Evolutionary conservation across 2,329 filamentous ascomycete genomes (phyloP).

Genomic region (Aureobasidium namibiae): DNA sequence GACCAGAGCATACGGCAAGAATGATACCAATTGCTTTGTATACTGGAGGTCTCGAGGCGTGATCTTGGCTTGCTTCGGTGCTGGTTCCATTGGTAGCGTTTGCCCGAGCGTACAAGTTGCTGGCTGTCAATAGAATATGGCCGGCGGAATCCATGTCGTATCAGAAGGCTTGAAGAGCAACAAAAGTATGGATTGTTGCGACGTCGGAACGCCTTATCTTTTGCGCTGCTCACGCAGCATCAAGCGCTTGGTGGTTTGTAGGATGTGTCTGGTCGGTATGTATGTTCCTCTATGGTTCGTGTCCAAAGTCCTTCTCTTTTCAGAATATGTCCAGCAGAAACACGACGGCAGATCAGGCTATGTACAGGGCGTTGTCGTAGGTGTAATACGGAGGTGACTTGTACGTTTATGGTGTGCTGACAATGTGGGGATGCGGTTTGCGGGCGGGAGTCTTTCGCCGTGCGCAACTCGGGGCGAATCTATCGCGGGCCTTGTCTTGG

Average conservation of each 20-base stretch:
- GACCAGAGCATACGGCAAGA: slow-evolving; percentile 75
- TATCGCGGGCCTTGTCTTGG: not conserved
- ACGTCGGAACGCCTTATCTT: slow-evolving; percentile 1
- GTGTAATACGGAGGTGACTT: not conserved
- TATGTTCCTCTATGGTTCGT: not conserved
- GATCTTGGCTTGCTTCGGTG: slow-evolving; percentile 17
- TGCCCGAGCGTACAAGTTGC: slow-evolving; percentile 38
- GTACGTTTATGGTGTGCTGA: slow-evolving; percentile 5
- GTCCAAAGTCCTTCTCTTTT: not conserved
- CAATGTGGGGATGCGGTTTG: slow-evolving; percentile 1
- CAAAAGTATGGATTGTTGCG: not conserved
- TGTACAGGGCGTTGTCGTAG: not conserved
- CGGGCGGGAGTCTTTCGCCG: not conserved
- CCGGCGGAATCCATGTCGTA: slow-evolving; percentile 36
- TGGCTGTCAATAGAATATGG: slow-evolving; percentile 31
- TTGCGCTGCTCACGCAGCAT: slow-evolving; percentile 5
- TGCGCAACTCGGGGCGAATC: not conserved
- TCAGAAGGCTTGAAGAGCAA: not conserved
- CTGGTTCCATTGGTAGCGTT: slow-evolving; percentile 24
- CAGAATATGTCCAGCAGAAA: not conserved
- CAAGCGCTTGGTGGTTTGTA: not conserved
- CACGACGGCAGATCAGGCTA: too few species aligned
- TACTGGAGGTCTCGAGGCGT: slow-evolving; percentile 39
- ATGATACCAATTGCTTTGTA: slow-evolving; percentile 85
- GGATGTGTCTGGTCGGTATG: not conserved